Percentiles rank a stretch among this genome's conserved stretches.
Evolutionary conservation across 352 stramenopile genomes (phyloP).

Genomic region (Phytophthora cryptogea): DNA sequence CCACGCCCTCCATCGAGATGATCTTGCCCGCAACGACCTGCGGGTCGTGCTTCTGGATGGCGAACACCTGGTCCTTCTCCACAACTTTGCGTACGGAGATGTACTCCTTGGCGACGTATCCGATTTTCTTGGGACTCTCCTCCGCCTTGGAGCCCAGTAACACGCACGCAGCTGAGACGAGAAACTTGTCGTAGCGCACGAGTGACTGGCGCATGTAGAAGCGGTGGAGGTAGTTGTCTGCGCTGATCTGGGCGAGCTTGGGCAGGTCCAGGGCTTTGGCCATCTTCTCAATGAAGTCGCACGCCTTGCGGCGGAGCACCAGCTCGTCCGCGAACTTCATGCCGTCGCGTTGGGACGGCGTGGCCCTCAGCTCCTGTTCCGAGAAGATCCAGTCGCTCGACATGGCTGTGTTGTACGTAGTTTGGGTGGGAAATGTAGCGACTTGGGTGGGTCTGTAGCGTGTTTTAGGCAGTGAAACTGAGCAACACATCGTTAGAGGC

Average conservation of each 20-base stretch:
- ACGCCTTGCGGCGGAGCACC: constrained; percentile 70
- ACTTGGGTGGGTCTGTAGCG: background rate
- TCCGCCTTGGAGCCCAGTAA: constrained; percentile 86
- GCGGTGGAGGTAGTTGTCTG: constrained; percentile 87
- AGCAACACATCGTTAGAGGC: constrained; percentile 8
- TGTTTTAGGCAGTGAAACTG: constrained; percentile 20
- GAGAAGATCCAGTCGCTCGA: constrained; percentile 80
- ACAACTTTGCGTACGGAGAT: constrained; percentile 68
- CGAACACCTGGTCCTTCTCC: constrained; percentile 79
- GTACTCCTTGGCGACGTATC: constrained; percentile 76
- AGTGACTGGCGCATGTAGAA: constrained; percentile 89
- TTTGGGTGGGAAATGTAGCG: constrained; percentile 6
- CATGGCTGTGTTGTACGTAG: constrained; percentile 27
- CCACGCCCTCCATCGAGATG: constrained; percentile 84
- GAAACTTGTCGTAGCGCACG: constrained; percentile 84
- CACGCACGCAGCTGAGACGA: constrained; percentile 83
- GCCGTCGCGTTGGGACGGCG: constrained; percentile 73
- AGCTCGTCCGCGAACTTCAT: constrained; percentile 82
- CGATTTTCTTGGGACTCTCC: constrained; percentile 82
- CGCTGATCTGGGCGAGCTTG: constrained; percentile 83
- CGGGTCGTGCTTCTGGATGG: constrained; percentile 77
- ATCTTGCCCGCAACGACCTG: constrained; percentile 71
- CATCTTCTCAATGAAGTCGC: constrained; percentile 89
- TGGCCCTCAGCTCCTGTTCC: constrained; percentile 62
- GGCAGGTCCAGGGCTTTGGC: constrained; percentile 75